These are phyloP conservation scores for Rhodotorula mucilaginosa DNA, from an alignment of 1,284 basidiomycete species.

Conservation along the genomic window DNA sequence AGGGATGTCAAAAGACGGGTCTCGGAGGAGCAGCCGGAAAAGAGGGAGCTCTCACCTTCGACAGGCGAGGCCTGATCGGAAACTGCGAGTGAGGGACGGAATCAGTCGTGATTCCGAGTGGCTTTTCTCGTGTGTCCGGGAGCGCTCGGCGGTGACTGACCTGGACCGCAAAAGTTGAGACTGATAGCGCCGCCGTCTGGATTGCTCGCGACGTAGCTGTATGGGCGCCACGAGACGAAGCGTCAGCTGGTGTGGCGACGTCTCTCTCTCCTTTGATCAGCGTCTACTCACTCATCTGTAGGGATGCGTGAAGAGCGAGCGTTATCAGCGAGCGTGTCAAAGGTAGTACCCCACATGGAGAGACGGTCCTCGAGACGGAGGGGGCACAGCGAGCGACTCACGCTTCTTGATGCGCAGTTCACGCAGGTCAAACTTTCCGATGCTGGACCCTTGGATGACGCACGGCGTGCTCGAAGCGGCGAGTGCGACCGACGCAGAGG, in stretches of 20 bases:
- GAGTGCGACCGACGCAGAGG: neutral
- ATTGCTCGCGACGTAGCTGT: conserved; percentile 19
- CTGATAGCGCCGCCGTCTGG: conserved; percentile 24
- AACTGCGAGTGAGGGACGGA: conserved; percentile 51
- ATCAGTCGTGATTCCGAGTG: too few relatives aligned
- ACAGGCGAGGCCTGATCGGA: conserved; percentile 58
- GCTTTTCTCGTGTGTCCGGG: conserved; percentile 23
- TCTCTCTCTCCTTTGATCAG: too few relatives aligned
- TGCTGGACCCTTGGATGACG: conserved; percentile 7
- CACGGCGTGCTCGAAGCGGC: conserved; percentile 13
- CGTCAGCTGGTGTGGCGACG: too few relatives aligned
- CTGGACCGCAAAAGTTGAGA: conserved; percentile 31
- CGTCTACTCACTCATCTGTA: conserved; percentile 11
- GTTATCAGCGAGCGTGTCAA: neutral
- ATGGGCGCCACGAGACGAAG: neutral
- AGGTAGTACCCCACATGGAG: neutral
- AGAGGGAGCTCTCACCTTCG: neutral
- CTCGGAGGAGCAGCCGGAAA: rapidly evolving
- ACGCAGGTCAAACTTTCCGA: conserved; percentile 25
- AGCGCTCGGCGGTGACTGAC: neutral
- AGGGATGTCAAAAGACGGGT: conserved; percentile 50
- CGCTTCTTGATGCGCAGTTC: conserved; percentile 6
- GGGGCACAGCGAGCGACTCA: neutral
- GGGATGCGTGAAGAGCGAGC: too few relatives aligned
- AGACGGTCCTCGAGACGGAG: neutral